A percentile compares a stretch with the other conserved stretches of the same genome.
These are phyloP conservation scores for Penicillium sp. DNA, from an alignment of 2,329 filamentous ascomycete genomes.

Conservation along the genomic window DNA sequence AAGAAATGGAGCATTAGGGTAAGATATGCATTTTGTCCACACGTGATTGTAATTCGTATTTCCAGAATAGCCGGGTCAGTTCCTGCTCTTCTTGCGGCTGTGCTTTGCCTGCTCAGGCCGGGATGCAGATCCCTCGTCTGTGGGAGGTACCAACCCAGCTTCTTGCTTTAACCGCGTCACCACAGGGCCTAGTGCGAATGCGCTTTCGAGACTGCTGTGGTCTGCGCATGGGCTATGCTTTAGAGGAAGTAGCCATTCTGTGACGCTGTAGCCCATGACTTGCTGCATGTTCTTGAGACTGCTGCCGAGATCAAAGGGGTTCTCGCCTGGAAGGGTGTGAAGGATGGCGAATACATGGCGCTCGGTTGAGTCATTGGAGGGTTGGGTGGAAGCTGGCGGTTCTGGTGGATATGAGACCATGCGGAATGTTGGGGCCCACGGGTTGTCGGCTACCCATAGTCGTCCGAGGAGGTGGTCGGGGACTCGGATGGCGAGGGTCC, in stretches of 20 bases:
- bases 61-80: not conserved
- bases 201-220: slow-evolving; percentile 60
- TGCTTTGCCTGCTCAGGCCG: not conserved
- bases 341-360: slow-evolving; percentile 73
- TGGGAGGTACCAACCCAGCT: slow-evolving; percentile 32
- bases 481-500: slow-evolving; percentile 70
- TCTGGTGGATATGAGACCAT: slow-evolving; percentile 41
- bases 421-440: slow-evolving; percentile 32
- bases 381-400: slow-evolving; percentile 17
- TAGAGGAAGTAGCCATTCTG: slow-evolving; percentile 79
- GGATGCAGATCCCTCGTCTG: not conserved
- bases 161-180: slow-evolving; percentile 53
- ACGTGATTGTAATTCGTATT: not conserved
- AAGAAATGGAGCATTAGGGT: not conserved
- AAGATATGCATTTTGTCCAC: not conserved
- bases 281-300: slow-evolving; percentile 65
- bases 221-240: slow-evolving; percentile 67
- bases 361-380: slow-evolving; percentile 36
- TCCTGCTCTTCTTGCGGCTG: not conserved
- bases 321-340: slow-evolving; percentile 66
- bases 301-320: slow-evolving; percentile 74
- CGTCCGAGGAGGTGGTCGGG: slow-evolving; percentile 43
- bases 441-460: slow-evolving; percentile 33
- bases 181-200: slow-evolving; percentile 62
- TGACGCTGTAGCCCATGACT: slow-evolving; percentile 66